phyloP scores from a whole-genome alignment of 768 basidiomycete species.

The Dendrothele bispora region DNA sequence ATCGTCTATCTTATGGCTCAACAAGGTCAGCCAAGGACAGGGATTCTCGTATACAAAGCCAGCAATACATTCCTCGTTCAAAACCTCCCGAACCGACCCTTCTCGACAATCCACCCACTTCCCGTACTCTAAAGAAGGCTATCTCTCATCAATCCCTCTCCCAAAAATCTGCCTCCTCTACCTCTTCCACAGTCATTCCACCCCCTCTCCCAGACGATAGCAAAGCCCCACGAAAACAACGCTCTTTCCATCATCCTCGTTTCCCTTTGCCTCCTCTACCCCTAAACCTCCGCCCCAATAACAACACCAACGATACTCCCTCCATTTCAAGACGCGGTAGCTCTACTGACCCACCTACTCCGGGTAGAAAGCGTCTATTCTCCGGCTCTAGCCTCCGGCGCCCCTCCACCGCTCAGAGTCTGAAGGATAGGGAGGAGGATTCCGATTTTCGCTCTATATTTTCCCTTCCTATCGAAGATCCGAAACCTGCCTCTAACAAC shows the following conservation, averaged over 20 bases:
- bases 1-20: too few species aligned
- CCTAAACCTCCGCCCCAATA: constrained; percentile 30
- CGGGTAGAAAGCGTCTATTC: constrained; percentile 58
- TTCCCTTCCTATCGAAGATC: constrained; percentile 48
- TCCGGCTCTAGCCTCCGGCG: constrained; percentile 55
- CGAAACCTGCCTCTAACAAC: constrained; percentile 26
- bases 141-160: constrained; percentile 57
- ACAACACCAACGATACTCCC: constrained; percentile 22
- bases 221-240: constrained; percentile 51
- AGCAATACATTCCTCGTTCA: constrained; percentile 25
- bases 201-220: constrained; percentile 28
- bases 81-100: constrained; percentile 26
- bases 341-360: constrained; percentile 24
- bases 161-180: constrained; percentile 32
- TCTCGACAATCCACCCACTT: constrained; percentile 17
- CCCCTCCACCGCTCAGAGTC: constrained; percentile 49
- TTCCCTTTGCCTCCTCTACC: constrained; percentile 55
- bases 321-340: constrained; percentile 29
- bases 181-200: constrained; percentile 18
- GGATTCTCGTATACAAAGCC: constrained; percentile 21
- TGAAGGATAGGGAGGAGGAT: constrained; percentile 41
- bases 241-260: constrained; percentile 62
- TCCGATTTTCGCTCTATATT: constrained; percentile 52
- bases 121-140: constrained; percentile 49
- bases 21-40: too few species aligned